Evolutionary conservation across 805 yeast genomes (phyloP).

Genomic region (Ogataea pilisensis): DNA sequence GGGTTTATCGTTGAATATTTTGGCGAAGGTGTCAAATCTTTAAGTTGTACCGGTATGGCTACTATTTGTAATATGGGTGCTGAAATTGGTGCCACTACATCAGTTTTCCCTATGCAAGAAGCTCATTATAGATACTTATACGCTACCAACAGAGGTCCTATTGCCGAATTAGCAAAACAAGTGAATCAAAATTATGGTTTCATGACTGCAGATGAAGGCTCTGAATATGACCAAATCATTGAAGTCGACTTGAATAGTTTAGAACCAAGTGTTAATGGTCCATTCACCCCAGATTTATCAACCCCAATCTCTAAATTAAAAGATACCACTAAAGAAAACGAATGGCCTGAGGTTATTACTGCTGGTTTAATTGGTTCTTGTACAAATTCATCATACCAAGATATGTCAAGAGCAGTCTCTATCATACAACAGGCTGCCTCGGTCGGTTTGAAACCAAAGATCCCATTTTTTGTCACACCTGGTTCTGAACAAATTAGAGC

Average conservation of each 20-base stretch:
- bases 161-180: constrained; percentile 73
- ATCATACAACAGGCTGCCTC: constrained; percentile 85
- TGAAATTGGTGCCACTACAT: constrained; percentile 97
- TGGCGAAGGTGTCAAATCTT: constrained; percentile 89
- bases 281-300: constrained; percentile 96
- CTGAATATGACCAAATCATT: constrained; percentile 88
- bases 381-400: constrained; percentile 98
- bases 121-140: constrained; percentile 82
- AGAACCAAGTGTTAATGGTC: constrained; percentile 97
- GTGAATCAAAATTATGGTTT: constrained; percentile 58
- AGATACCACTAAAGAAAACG: constrained; percentile 76
- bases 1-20: constrained; percentile 95
- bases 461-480: constrained; percentile 91
- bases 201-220: constrained; percentile 85
- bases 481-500: constrained; percentile 99
- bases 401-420: constrained; percentile 95
- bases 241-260: constrained; percentile 85
- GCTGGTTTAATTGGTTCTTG: constrained; percentile 98
- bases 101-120: constrained; percentile 93
- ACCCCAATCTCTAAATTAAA: constrained; percentile 89
- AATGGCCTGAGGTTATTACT: constrained; percentile 89
- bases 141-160: constrained; percentile 82
- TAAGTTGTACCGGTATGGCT: constrained; percentile 98
- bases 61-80: constrained; percentile 99
- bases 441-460: constrained; percentile 88